A percentile compares a stretch with the other conserved stretches of the same genome.
Evolutionary conservation across 108 stramenopile species (phyloP).

Genomic region (Stephanodiscus triporus): DNA sequence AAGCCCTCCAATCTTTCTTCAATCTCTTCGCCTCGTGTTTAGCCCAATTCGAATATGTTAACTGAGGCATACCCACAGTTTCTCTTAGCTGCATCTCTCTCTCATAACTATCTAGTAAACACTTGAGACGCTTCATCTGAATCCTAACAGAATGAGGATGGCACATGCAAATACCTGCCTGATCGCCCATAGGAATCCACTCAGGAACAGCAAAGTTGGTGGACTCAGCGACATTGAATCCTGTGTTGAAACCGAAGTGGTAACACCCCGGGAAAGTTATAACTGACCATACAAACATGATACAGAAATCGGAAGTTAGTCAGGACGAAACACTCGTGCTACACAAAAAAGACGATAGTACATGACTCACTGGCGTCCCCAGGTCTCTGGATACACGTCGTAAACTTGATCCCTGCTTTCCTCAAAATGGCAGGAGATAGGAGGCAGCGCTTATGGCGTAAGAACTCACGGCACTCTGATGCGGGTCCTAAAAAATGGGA

Average conservation of each 20-base stretch:
- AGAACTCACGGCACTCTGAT: slow-evolving; percentile 85
- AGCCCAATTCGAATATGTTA: slow-evolving; percentile 50
- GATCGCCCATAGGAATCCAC: slow-evolving; percentile 87
- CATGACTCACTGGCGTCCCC: slow-evolving; percentile 85
- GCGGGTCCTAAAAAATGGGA: slow-evolving; percentile 72
- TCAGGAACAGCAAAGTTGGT: slow-evolving; percentile 95
- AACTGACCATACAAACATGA: slow-evolving; percentile 30
- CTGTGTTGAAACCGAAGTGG: slow-evolving; percentile 98
- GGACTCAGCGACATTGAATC: slow-evolving; percentile 97
- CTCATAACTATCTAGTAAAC: slow-evolving; percentile 71
- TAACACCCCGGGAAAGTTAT: slow-evolving; percentile 96
- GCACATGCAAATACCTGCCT: slow-evolving; percentile 90
- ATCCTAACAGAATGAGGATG: slow-evolving; percentile 91
- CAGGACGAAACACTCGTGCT: background rate
- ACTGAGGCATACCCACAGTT: slow-evolving; percentile 23
- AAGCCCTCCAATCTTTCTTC: slow-evolving; percentile 32
- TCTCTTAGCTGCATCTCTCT: slow-evolving; percentile 55
- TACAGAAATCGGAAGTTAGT: background rate
- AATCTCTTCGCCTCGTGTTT: slow-evolving; percentile 53
- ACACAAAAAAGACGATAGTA: background rate
- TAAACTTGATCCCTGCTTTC: slow-evolving; percentile 92
- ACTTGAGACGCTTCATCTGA: slow-evolving; percentile 83
- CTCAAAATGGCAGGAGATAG: slow-evolving; percentile 85
- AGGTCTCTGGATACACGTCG: slow-evolving; percentile 89
- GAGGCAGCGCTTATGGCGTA: slow-evolving; percentile 95